phyloP scores from a whole-genome alignment of 2,329 filamentous ascomycete species.

The Colletotrichum trifolii region DNA sequence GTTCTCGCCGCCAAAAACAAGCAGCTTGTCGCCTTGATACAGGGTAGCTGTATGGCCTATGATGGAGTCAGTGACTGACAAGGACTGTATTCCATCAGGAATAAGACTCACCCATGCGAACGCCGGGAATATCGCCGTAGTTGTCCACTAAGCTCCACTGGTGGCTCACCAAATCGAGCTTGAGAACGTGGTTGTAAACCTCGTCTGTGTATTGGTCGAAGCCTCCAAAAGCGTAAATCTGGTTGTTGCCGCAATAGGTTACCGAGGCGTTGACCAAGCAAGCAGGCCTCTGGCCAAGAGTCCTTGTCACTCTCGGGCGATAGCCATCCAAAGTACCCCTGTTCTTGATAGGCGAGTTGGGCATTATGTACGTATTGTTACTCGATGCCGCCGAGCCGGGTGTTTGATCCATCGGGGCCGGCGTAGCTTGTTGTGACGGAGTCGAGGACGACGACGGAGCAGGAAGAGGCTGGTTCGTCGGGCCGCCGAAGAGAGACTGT shows the following conservation, averaged over 20 bases:
- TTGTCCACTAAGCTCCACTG: constrained; percentile 98
- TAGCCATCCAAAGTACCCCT: constrained; percentile 77
- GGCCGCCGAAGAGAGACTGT: constrained; percentile 61
- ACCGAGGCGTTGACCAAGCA: constrained; percentile 98
- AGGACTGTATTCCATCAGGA: constrained; percentile 8
- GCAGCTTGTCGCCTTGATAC: constrained; percentile 92
- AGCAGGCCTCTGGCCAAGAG: constrained; percentile 83
- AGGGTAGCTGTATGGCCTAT: constrained; percentile 92
- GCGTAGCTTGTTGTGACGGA: constrained; percentile 38
- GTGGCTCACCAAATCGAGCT: constrained; percentile 85
- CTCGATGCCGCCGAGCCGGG: constrained; percentile 65
- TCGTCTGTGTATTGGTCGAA: constrained; percentile 99
- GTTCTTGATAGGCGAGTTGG: constrained; percentile 80
- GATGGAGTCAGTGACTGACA: constrained; percentile 16
- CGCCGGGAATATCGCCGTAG: constrained; percentile 96
- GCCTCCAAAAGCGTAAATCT: constrained; percentile 97
- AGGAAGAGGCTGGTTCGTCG: constrained; percentile 41
- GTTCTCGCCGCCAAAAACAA: constrained; percentile 98
- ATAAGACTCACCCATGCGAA: constrained; percentile 84
- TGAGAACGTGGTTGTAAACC: constrained; percentile 97
- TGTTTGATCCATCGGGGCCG: constrained; percentile 50
- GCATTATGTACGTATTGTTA: constrained; percentile 90
- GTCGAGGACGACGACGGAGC: constrained; percentile 46
- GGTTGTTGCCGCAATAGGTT: constrained; percentile 97
- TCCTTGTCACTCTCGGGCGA: constrained; percentile 84